Evolutionary conservation across 352 stramenopile genomes (phyloP).

Genomic region (Phytopythium cucurbitacearum): DNA sequence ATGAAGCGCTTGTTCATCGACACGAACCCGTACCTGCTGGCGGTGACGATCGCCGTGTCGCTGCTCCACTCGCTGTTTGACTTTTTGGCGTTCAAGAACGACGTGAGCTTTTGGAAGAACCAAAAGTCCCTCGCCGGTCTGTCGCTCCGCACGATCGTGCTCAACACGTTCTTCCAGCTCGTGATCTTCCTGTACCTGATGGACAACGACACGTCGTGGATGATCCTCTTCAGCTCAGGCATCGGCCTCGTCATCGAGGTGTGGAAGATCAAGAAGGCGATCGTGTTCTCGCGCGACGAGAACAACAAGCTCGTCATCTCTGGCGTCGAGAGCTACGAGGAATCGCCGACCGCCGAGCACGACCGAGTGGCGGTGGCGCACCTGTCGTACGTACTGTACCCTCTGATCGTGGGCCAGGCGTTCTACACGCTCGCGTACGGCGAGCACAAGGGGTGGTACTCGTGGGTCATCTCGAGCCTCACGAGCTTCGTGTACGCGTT

Average conservation of each 20-base stretch:
- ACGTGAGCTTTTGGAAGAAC: conserved; percentile 98
- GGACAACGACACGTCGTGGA: conserved; percentile 96
- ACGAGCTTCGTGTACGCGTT: conserved; percentile 98
- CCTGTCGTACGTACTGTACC: conserved; percentile 82
- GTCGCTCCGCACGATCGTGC: conserved; percentile 90
- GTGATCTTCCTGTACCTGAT: conserved; percentile 98
- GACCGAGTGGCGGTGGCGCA: conserved; percentile 83
- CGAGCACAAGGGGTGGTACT: conserved; percentile 96
- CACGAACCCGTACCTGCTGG: conserved; percentile 96
- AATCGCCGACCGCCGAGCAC: conserved; percentile 77
- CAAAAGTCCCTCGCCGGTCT: conserved; percentile 96
- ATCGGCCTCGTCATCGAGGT: conserved; percentile 84
- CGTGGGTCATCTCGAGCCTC: conserved; percentile 94
- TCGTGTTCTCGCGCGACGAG: conserved; percentile 78
- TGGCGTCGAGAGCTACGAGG: conserved; percentile 78
- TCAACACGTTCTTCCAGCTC: conserved; percentile 97
- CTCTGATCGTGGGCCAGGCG: conserved; percentile 92
- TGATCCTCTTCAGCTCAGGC: conserved; percentile 90
- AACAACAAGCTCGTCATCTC: conserved; percentile 82
- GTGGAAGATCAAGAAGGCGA: conserved; percentile 94
- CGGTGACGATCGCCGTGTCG: conserved; percentile 93
- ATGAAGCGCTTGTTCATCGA: conserved; percentile 97
- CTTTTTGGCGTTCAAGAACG: conserved; percentile 98
- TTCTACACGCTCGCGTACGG: conserved; percentile 92
- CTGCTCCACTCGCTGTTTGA: conserved; percentile 98